Conservation (phyloP, 176 grass and related monocot species). For the Hsuehochloa calcarea region DNA sequence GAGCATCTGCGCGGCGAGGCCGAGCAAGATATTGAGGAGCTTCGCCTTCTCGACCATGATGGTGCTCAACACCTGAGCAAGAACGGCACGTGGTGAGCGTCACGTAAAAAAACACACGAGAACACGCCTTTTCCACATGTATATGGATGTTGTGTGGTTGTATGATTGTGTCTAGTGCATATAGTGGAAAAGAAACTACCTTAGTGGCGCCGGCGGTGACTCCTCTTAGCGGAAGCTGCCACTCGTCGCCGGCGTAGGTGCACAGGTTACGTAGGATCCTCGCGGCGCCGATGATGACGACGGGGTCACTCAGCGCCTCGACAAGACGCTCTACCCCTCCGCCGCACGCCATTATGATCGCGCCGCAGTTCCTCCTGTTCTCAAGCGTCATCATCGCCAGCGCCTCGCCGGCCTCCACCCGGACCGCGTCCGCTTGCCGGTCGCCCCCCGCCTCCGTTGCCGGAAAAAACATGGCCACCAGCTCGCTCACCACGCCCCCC, state of each 20-base stretch:
- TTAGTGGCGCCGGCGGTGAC: constrained; percentile 39
- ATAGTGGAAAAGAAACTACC: not conserved
- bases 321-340: constrained; percentile 33
- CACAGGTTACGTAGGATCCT: constrained; percentile 76
- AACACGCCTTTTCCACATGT: too few relatives aligned
- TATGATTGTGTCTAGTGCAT: too few relatives aligned
- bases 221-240: constrained; percentile 16
- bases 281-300: constrained; percentile 35
- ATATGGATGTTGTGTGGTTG: too few relatives aligned
- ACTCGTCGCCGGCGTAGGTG: constrained; percentile 29
- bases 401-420: constrained; percentile 64
- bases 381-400: constrained; percentile 66
- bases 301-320: constrained; percentile 26
- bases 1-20: constrained; percentile 53
- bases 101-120: not conserved
- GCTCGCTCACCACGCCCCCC: constrained; percentile 48
- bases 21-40: constrained; percentile 54
- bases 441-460: constrained; percentile 23
- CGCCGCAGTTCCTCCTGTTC: constrained; percentile 52
- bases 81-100: not conserved
- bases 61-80: constrained; percentile 41
- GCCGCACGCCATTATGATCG: constrained; percentile 43
- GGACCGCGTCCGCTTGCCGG: constrained; percentile 56
- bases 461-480: constrained; percentile 56
- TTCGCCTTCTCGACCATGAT: constrained; percentile 56